These are phyloP conservation scores for Oleoguttula mirabilis DNA, from an alignment of 495 filamentous ascomycete species.

Conservation along the genomic window DNA sequence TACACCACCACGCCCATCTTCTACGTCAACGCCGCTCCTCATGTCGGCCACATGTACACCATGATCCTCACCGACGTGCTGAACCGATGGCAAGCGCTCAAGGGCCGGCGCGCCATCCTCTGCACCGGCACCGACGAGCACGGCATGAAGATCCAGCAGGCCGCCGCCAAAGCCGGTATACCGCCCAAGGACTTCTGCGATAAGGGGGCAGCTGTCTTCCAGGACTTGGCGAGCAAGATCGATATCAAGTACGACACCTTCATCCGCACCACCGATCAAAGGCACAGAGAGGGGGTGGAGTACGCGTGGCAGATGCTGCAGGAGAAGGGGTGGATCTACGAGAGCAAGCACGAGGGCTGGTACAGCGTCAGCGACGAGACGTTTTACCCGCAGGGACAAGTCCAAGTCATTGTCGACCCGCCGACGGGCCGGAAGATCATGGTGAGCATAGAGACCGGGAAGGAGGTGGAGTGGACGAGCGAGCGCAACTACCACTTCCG, in stretches of 20 bases:
- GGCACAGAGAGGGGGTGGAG: slow-evolving; percentile 75
- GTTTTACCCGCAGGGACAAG: slow-evolving; percentile 68
- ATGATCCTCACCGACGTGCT: slow-evolving; percentile 83
- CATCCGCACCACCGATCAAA: slow-evolving; percentile 75
- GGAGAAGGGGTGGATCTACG: slow-evolving; percentile 71
- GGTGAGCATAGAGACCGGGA: slow-evolving; percentile 78
- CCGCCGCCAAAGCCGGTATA: slow-evolving; percentile 52
- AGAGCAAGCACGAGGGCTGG: slow-evolving; percentile 81
- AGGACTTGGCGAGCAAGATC: slow-evolving; percentile 53
- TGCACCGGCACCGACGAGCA: slow-evolving; percentile 96
- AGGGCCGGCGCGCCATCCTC: slow-evolving; percentile 58
- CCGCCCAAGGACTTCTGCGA: slow-evolving; percentile 55
- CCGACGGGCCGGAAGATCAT: slow-evolving; percentile 68
- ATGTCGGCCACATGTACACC: slow-evolving; percentile 89
- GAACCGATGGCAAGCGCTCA: slow-evolving; percentile 81
- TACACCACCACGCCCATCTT: slow-evolving; percentile 97
- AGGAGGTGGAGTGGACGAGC: slow-evolving; percentile 88
- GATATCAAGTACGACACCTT: slow-evolving; percentile 68
- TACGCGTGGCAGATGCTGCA: slow-evolving; percentile 78
- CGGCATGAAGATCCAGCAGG: slow-evolving; percentile 92
- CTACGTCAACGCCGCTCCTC: slow-evolving; percentile 94
- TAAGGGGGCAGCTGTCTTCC: slow-evolving; percentile 50
- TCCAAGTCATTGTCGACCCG: slow-evolving; percentile 64
- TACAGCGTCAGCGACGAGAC: slow-evolving; percentile 95
- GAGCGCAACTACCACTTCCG: slow-evolving; percentile 93